Evolutionary conservation across 345 rosid genomes (phyloP), one percentile per base, ranked within the genome.

Genomic region (Firmiana major): DNA sequence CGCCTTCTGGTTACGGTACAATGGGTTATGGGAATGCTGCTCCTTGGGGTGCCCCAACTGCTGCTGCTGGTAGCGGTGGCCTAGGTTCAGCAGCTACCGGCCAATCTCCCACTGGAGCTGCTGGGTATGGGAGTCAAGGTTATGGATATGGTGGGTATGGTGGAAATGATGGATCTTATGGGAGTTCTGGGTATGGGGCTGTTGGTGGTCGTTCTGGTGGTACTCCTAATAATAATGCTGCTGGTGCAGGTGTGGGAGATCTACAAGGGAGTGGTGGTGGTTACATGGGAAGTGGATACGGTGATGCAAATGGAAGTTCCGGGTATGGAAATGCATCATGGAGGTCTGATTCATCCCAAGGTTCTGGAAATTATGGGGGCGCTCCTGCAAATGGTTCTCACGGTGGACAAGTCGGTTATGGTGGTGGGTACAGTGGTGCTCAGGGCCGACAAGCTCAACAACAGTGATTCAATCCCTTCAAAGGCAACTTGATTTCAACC

Each of bases 21-120:
- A 87, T 90, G 84, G 97, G 97, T 43, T 94, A 90, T 86, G 98
- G 97, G 21, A 87, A 70, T 84, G 83, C 90, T 83, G 86, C 91
- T 82, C 81, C 92, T 31, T 90, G 97, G 93, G 94, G 87, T 40
- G 84, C 86, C 71, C 75, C 91, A 66, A 82, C 80, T 81, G 75
- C 90, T 13, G 79, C 81, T 60, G 89, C 85, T 36, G 82, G 90
- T 75, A 68, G 82, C 40, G 93, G 89, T 72, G 97, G 89, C 81
- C 87, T 84, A 63, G 87, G 87, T 36, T 84, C 91, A 16, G 85
- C 83, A 1, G 66, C 85, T 76, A 34, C 87, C 16, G 89, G 89
- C 63, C 95, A 90, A 72, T 88, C 97, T 76, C 97, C 92, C 53
- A 83, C 91, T 77, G 97, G 88, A 28, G 87, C 90, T 26, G 78